phyloP scores from a whole-genome alignment of 345 rosid genomes.

The Balakata baccata region DNA sequence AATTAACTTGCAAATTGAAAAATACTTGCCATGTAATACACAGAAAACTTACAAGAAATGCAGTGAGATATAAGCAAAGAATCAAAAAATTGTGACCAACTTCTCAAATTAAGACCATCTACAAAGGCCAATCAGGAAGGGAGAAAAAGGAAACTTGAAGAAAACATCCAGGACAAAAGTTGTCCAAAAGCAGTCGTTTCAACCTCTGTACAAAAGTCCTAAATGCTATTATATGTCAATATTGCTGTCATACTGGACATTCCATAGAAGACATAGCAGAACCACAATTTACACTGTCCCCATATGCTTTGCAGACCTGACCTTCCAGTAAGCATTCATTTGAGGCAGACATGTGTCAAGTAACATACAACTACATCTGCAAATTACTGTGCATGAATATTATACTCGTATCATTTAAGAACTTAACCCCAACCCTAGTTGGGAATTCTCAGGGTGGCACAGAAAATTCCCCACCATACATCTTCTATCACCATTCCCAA shows the following conservation, averaged over 20 bases:
- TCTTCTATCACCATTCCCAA: not conserved
- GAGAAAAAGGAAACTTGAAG: not conserved
- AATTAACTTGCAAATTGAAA: not conserved
- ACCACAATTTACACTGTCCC: not conserved
- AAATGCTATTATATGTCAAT: not conserved
- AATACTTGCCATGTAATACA: not conserved
- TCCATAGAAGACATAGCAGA: not conserved
- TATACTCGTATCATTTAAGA: not conserved
- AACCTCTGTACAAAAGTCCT: not conserved
- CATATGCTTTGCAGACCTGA: not conserved
- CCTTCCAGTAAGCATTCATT: slow-evolving; percentile 6
- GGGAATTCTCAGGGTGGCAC: no score
- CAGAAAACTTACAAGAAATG: not conserved
- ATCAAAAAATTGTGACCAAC: not conserved
- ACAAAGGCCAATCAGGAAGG: not conserved
- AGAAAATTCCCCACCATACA: no score
- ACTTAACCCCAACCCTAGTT: no score
- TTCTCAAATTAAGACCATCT: not conserved
- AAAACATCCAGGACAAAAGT: not conserved
- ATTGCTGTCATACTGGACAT: not conserved
- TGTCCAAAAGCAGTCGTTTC: not conserved
- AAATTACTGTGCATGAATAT: not conserved
- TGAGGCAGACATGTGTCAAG: not conserved
- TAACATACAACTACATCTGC: not conserved
- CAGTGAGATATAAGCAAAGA: not conserved